Conservation (phyloP, 2,329 filamentous ascomycete genomes). For the Phaeosphaeriaceae sp. region DNA sequence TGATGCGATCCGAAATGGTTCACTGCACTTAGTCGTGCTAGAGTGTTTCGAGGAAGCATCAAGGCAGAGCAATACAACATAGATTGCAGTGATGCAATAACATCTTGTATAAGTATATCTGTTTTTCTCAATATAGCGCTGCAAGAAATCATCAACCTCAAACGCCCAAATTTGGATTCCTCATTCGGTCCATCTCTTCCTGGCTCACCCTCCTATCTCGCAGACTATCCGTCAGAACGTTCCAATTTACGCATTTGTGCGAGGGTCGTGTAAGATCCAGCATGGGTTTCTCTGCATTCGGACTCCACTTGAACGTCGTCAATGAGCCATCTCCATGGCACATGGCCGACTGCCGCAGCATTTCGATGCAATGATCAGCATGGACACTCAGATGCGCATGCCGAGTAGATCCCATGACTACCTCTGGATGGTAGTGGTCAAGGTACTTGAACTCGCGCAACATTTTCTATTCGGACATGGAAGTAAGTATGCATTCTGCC, state of each 20-base stretch:
- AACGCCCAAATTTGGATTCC: background rate
- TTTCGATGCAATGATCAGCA: slow-evolving; percentile 2
- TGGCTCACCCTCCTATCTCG: background rate
- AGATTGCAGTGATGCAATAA: background rate
- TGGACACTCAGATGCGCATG: background rate
- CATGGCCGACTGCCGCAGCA: background rate
- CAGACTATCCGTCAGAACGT: background rate
- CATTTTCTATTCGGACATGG: background rate
- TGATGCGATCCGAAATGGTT: slow-evolving; percentile 16
- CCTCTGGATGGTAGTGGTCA: slow-evolving; percentile 1
- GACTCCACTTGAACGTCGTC: slow-evolving; percentile 3
- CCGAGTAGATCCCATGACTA: background rate
- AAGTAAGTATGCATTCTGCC: too few species aligned
- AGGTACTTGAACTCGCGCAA: slow-evolving; percentile 2
- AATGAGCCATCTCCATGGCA: slow-evolving; percentile 4
- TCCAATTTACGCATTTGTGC: slow-evolving; percentile 4
- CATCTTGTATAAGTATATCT: too few species aligned
- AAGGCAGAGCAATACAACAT: background rate
- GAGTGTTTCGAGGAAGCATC: slow-evolving; percentile 11
- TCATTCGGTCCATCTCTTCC: slow-evolving; percentile 1
- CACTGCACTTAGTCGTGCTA: slow-evolving; percentile 8
- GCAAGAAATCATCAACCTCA: background rate
- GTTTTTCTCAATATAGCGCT: too few species aligned
- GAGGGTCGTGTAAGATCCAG: background rate
- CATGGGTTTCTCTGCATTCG: background rate